phyloP scores from a whole-genome alignment of 2,329 filamentous ascomycete genomes.

The Colletotrichum abscissum region DNA sequence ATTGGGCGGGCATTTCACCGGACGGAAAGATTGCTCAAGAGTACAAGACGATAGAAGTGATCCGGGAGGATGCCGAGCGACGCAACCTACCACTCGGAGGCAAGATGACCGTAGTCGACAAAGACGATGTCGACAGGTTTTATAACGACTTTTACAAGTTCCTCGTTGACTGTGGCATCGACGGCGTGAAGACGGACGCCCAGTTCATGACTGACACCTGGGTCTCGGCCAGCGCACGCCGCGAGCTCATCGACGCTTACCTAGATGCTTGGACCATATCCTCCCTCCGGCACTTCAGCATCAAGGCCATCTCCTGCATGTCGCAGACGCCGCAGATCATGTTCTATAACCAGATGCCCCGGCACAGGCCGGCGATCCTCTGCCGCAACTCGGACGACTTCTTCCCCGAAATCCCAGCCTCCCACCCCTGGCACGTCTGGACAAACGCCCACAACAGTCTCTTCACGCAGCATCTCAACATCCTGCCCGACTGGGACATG shows the following conservation, averaged over 20 bases:
- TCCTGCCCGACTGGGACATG: slow-evolving; percentile 86
- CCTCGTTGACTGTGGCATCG: slow-evolving; percentile 77
- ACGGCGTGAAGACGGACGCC: slow-evolving; percentile 92
- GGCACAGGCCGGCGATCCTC: slow-evolving; percentile 78
- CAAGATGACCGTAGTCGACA: slow-evolving; percentile 78
- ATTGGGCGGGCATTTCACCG: slow-evolving; percentile 90
- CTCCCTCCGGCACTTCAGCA: slow-evolving; percentile 80
- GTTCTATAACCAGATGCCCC: slow-evolving; percentile 84
- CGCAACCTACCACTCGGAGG: slow-evolving; percentile 65
- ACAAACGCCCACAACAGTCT: slow-evolving; percentile 91
- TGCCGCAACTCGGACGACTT: slow-evolving; percentile 93
- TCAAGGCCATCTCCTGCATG: slow-evolving; percentile 92
- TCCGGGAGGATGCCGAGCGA: slow-evolving; percentile 59
- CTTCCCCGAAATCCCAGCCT: slow-evolving; percentile 83
- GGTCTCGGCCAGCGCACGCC: slow-evolving; percentile 74
- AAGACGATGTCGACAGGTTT: slow-evolving; percentile 78
- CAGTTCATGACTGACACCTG: slow-evolving; percentile 90
- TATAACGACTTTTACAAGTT: slow-evolving; percentile 95
- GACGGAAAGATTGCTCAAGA: slow-evolving; percentile 77
- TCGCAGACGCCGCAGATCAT: slow-evolving; percentile 87
- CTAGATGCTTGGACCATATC: slow-evolving; percentile 88
- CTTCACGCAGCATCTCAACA: slow-evolving; percentile 85
- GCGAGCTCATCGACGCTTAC: slow-evolving; percentile 78
- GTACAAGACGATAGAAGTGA: slow-evolving; percentile 79
- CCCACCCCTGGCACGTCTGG: slow-evolving; percentile 96